A percentile compares a stretch with the other conserved stretches of the same genome.
phyloP scores from a whole-genome alignment of 2,329 filamentous ascomycete species.

The Hypocrella siamensis region DNA sequence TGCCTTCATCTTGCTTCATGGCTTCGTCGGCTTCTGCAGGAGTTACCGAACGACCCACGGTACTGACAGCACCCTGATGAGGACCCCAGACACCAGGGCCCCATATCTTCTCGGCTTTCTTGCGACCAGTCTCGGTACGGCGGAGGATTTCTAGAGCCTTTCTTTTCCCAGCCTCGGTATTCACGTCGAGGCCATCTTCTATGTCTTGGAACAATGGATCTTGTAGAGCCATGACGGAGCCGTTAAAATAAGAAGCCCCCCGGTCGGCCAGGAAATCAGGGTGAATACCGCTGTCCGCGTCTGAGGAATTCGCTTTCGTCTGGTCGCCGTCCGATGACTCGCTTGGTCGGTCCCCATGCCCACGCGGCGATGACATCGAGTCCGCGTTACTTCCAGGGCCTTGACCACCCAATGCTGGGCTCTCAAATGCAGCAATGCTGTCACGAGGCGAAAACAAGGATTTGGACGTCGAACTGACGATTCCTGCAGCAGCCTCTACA shows the following conservation, averaged over 20 bases:
- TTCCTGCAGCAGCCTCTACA: slow-evolving; percentile 36
- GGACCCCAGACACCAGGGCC: slow-evolving; percentile 31
- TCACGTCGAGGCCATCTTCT: slow-evolving; percentile 28
- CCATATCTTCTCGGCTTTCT: slow-evolving; percentile 34
- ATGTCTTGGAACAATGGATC: slow-evolving; percentile 33
- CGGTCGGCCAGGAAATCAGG: slow-evolving; percentile 26
- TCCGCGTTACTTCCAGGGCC: slow-evolving; percentile 4
- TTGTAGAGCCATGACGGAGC: slow-evolving; percentile 27
- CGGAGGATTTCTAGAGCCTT: slow-evolving; percentile 37
- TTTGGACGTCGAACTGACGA: slow-evolving; percentile 26
- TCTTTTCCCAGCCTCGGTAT: slow-evolving; percentile 28
- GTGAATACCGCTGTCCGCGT: slow-evolving; percentile 24
- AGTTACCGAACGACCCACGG: slow-evolving; percentile 11
- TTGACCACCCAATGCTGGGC: slow-evolving; percentile 11
- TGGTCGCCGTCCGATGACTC: slow-evolving; percentile 7
- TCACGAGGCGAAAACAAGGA: slow-evolving; percentile 3
- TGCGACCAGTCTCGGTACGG: slow-evolving; percentile 32
- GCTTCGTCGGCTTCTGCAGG: slow-evolving; percentile 13
- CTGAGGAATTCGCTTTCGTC: slow-evolving; percentile 21
- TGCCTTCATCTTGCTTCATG: slow-evolving; percentile 25
- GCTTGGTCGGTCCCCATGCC: background rate
- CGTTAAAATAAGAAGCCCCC: slow-evolving; percentile 24
- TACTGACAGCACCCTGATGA: slow-evolving; percentile 13
- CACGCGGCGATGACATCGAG: slow-evolving; percentile 3
- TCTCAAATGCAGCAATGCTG: slow-evolving; percentile 11